phyloP scores from a whole-genome alignment of 2,329 filamentous ascomycete genomes.

The Fusarium musae region DNA sequence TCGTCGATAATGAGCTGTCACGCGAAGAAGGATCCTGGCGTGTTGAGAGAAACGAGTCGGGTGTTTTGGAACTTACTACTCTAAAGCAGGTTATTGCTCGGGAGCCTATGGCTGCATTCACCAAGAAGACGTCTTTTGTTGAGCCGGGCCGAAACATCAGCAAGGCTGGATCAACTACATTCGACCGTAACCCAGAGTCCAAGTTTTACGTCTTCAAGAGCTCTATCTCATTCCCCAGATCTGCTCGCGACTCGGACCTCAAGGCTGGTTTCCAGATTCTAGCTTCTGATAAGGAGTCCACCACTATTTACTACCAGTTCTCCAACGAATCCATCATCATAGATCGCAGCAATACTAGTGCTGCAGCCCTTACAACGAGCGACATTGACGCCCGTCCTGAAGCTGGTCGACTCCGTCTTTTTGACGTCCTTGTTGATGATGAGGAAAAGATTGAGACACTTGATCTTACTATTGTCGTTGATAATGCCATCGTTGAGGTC shows the following conservation, averaged over 20 bases:
- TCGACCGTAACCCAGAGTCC: constrained; percentile 34
- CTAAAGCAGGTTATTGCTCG: constrained; percentile 53
- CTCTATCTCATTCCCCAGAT: constrained; percentile 50
- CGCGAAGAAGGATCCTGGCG: constrained; percentile 54
- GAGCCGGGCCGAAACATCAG: constrained; percentile 41
- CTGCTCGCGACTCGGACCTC: constrained; percentile 48
- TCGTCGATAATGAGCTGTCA: constrained; percentile 54
- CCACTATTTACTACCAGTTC: constrained; percentile 58
- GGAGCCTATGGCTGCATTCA: constrained; percentile 49
- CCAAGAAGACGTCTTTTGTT: constrained; percentile 35
- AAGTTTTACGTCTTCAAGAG: constrained; percentile 55
- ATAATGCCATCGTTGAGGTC: constrained; percentile 52
- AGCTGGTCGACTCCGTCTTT: constrained; percentile 52
- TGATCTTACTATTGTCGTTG: constrained; percentile 54
- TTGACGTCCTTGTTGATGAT: constrained; percentile 49
- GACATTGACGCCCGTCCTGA: constrained; percentile 53
- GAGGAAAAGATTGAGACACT: constrained; percentile 50
- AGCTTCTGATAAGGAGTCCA: constrained; percentile 53
- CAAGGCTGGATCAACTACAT: constrained; percentile 22
- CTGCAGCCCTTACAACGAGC: constrained; percentile 51
- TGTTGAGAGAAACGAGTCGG: constrained; percentile 45
- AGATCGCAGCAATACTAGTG: constrained; percentile 55
- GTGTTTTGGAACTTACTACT: constrained; percentile 51
- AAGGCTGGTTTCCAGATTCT: constrained; percentile 56
- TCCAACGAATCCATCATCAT: constrained; percentile 56